A percentile compares a stretch with the other conserved stretches of the same genome.
phyloP scores from a whole-genome alignment of 352 stramenopile species.

The Globisporangium yorkense region DNA sequence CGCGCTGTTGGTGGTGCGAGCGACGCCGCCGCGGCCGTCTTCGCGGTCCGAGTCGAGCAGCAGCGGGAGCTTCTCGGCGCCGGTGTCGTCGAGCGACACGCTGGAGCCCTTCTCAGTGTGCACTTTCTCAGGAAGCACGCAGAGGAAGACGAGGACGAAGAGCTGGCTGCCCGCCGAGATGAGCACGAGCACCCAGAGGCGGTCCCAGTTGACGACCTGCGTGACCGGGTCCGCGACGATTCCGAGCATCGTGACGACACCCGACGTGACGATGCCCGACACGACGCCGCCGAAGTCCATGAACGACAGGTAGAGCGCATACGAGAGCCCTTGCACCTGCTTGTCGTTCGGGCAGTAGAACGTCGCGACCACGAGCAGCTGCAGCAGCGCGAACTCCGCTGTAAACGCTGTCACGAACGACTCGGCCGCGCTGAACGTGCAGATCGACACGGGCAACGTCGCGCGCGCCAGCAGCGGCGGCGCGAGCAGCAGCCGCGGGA shows the following conservation, averaged over 20 bases:
- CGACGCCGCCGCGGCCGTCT: not conserved
- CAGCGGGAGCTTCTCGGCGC: slow-evolving; percentile 40
- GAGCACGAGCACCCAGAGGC: slow-evolving; percentile 58
- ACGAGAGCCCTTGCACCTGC: slow-evolving; percentile 66
- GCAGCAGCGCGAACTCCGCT: slow-evolving; percentile 72
- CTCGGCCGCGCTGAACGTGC: slow-evolving; percentile 56
- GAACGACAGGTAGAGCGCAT: slow-evolving; percentile 77
- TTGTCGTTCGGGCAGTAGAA: slow-evolving; percentile 60
- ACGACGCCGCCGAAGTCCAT: slow-evolving; percentile 84
- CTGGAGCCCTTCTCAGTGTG: slow-evolving; percentile 15
- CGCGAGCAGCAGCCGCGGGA: slow-evolving; percentile 59
- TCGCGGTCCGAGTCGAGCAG: slow-evolving; percentile 22
- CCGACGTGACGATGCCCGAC: slow-evolving; percentile 53
- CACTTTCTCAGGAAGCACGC: slow-evolving; percentile 62
- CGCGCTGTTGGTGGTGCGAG: slow-evolving; percentile 6
- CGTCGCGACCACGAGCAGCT: slow-evolving; percentile 78
- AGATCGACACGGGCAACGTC: slow-evolving; percentile 54
- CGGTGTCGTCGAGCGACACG: slow-evolving; percentile 5
- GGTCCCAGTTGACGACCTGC: slow-evolving; percentile 49
- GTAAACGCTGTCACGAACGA: slow-evolving; percentile 78
- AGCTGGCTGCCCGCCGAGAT: slow-evolving; percentile 52
- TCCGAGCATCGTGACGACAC: slow-evolving; percentile 45
- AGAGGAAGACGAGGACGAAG: slow-evolving; percentile 63
- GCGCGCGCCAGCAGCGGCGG: slow-evolving; percentile 28
- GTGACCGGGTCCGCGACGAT: slow-evolving; percentile 53